Conservation (phyloP, 2,329 filamentous ascomycete genomes). For the Colletotrichum zoysiae region DNA sequence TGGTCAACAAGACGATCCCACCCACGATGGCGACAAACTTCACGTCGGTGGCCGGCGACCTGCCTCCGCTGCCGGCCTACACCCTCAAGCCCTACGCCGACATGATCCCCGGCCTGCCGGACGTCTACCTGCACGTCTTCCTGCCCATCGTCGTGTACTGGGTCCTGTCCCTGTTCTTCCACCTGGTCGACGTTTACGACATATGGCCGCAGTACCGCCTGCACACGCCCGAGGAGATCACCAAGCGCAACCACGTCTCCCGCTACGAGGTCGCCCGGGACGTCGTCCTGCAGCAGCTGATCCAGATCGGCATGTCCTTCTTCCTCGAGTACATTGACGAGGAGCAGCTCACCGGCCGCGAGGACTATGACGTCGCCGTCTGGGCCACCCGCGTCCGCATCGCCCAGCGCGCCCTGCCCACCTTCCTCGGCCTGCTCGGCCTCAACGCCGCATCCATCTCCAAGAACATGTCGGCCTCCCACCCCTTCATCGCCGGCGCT, state of each 20-base stretch:
- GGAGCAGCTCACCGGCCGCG: constrained; percentile 79
- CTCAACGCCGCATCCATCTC: constrained; percentile 82
- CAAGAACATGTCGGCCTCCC: constrained; percentile 77
- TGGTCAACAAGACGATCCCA: constrained; percentile 55
- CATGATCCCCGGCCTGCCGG: constrained; percentile 82
- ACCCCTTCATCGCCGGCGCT: constrained; percentile 80
- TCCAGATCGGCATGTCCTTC: constrained; percentile 82
- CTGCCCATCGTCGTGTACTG: constrained; percentile 90
- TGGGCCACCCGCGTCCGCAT: constrained; percentile 89
- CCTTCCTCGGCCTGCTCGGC: constrained; percentile 77
- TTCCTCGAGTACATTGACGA: constrained; percentile 79
- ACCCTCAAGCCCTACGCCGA: constrained; percentile 76
- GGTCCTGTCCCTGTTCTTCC: constrained; percentile 86
- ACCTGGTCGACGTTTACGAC: constrained; percentile 86
- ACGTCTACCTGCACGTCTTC: constrained; percentile 82
- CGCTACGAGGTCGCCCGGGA: constrained; percentile 89
- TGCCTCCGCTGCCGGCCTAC: constrained; percentile 91
- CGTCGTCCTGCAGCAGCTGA: constrained; percentile 90
- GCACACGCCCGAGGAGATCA: constrained; percentile 92
- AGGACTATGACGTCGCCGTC: constrained; percentile 87
- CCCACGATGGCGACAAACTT: constrained; percentile 61
- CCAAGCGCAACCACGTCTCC: constrained; percentile 87
- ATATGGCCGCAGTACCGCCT: constrained; percentile 91
- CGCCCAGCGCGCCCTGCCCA: constrained; percentile 82
- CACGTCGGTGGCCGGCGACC: constrained; percentile 67